Base-by-base conservation (phyloP, 768 basidiomycete genomes). In the Lanmaoa pseudosensibilis region DNA sequence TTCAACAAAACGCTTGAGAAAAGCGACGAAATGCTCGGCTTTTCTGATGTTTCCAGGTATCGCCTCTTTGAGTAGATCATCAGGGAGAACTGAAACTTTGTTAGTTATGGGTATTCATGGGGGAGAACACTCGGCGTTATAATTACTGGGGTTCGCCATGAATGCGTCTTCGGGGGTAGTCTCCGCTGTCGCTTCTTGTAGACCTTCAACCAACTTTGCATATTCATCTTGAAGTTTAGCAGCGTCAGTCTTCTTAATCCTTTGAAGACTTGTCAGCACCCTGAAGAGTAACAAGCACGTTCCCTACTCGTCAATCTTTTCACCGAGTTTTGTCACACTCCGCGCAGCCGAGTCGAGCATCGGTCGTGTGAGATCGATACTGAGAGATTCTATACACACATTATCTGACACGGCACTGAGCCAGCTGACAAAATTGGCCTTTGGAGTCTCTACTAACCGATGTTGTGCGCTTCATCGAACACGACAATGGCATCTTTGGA, bases 391-490 rank as follows among this genome's bases (percentile, higher is more conserved):
- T 67, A 99, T 96, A 73, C 97, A 99, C 45, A 99, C 97, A 70
- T 99, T 99, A 68, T 99, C 96, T 88, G 25, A 33, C 23, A 25
- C 34, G 54, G 13, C 41, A 21, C 41, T 66, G 15, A 52, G 56
- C 41, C 36, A 51, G 40, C 23, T 47, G 33, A 3, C 43, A 41
- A 16, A 44, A 23, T 13, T 12, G 25, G 36, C 40, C 25, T 21
- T 39, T 34, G 50, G 51, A 34, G 52, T 38, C 38, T 51, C 48
- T 27, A 61, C 80, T 54, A 63, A 94, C 95, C 95, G 50, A 99
- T 99, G 70, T 99, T 99, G 73, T 99, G 97, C 16, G 97, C 97
- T 69, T 99, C 97, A 67, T 99, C 97, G 66, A 99, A 99, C 2
- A 99, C 97, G 38, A 99, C 94, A 51, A 99, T 99, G 32, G 94